Base-by-base conservation (phyloP, 2,329 filamentous ascomycete genomes). In the Hypocreales sp. region DNA sequence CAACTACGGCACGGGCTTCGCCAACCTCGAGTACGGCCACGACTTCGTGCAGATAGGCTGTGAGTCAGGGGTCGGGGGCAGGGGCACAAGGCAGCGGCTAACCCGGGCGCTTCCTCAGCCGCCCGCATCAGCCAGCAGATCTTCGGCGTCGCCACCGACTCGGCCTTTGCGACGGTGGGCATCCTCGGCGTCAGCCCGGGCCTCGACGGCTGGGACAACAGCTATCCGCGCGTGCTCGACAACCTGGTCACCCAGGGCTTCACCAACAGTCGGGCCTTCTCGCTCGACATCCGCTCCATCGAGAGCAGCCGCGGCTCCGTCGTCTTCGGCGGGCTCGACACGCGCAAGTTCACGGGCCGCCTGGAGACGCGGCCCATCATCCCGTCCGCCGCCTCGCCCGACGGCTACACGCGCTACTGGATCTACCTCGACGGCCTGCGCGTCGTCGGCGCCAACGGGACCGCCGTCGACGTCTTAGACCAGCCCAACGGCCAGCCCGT, bases 261-360 rank as follows among this genome's bases (percentile, higher is more conserved):
- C 27, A 56, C 47, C 37, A 45, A 54, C 24, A 56, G 51, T 24
- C 42, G 51, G 3, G 50, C 44, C 9, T 46, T 55, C 35, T 45
- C 42, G 28, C 46, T 53, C 7, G 47, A 52, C 22, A 45, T 53
- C 17, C 46, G 49, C 22, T 40, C 40, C 8, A 32, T 51, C 13
- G 38, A 40, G 14, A 51, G 43, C 31, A 34, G 37, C 6, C 42
- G 44, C 25, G 48, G 43, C 22, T 46, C 47, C 8, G 46, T 49
- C 14, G 42, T 72, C 14, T 73, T 71, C 26, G 68, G 68, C 13
- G 68, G 69, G 12, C 56, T 72, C 26, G 64, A 73, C 37, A 63
- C 53, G 4, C 58, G 51, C 29, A 72, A 71, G 40, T 73, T 58
- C 38, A 48, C 51, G 2, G 72, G 70, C 12, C 41, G 45, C 4